Base-by-base conservation (phyloP, 352 stramenopile genomes). In the Albugo laibachii region DNA sequence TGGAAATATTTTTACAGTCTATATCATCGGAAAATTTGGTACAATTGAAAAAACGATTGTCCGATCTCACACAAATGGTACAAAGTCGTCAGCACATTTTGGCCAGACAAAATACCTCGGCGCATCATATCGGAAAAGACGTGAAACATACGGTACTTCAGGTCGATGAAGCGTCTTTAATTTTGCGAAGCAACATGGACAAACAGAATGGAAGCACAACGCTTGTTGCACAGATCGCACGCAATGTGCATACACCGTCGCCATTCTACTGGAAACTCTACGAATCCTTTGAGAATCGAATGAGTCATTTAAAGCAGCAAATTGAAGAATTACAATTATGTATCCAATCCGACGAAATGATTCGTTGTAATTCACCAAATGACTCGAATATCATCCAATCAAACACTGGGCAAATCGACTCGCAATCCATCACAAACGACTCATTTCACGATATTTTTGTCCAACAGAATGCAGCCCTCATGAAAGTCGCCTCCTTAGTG, bases 201-300 rank as follows among this genome's bases (percentile, higher is more conserved):
- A 31, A 31, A 31, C 24, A 31, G 24, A 31, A 3, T 31, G 24
- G 24, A 31, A 31, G 8, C 8, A 31, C 24, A 31, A 3, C 24
- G 24, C 47, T 59, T 10, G 66, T 74, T 56, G 68, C 72, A 48
- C 56, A 77, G 41, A 75, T 84, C 47, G 67, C 80, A 63, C 73
- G 73, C 8, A 67, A 66, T 13, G 73, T 84, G 18, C 68, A 82
- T 44, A 82, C 80, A 68, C 76, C 76, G 36, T 89, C 76, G 27
- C 59, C 65, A 4, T 89, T 82, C 48, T 89, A 84, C 48, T 86
- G 73, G 70, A 65, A 82, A 34, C 57, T 89, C 37, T 52, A 86
- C 21, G 63, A 69, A 20, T 65, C 77, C 27, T 86, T 79, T 39
- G 76, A 89, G 43, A 50, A 55, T n/a, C 66, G 69, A 36, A 85